Evolutionary conservation across 2,329 filamentous ascomycete genomes (phyloP).

Genomic region (Anisogramma anomala): DNA sequence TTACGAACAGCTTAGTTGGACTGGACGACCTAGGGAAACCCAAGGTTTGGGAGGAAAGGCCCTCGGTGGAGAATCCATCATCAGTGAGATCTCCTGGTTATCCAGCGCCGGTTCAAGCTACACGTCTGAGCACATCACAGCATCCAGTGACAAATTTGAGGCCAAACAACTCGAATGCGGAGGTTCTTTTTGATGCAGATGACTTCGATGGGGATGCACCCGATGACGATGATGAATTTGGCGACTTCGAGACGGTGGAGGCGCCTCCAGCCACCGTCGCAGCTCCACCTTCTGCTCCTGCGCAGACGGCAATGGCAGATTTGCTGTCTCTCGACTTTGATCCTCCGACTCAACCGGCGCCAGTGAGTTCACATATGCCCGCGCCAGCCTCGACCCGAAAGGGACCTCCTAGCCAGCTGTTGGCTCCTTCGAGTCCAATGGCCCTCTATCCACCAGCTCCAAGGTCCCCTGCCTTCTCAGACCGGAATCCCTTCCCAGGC

Average conservation of each 20-base stretch:
- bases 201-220: slow-evolving; percentile 31
- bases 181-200: slow-evolving; percentile 57
- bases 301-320: slow-evolving; percentile 21
- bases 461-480: slow-evolving; percentile 36
- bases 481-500: slow-evolving; percentile 37
- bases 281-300: slow-evolving; percentile 18
- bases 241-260: slow-evolving; percentile 44
- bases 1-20: slow-evolving; percentile 41
- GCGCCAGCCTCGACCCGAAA: slow-evolving; percentile 19
- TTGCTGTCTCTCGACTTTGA: slow-evolving; percentile 23
- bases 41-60: slow-evolving; percentile 15
- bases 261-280: slow-evolving; percentile 11
- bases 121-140: slow-evolving; percentile 9
- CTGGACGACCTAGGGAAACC: slow-evolving; percentile 18
- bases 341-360: slow-evolving; percentile 2
- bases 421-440: slow-evolving; percentile 21
- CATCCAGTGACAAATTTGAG: slow-evolving; percentile 5
- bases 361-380: slow-evolving; percentile 21
- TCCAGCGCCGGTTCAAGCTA: neutral
- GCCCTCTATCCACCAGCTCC: slow-evolving; percentile 31
- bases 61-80: slow-evolving; percentile 13
- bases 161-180: slow-evolving; percentile 28
- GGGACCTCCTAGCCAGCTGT: slow-evolving; percentile 21
- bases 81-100: slow-evolving; percentile 1
- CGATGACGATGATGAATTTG: slow-evolving; percentile 45